Evolutionary conservation across 192 early-diverging fungal species (phyloP).

Genomic region (Coemansia sp.): DNA sequence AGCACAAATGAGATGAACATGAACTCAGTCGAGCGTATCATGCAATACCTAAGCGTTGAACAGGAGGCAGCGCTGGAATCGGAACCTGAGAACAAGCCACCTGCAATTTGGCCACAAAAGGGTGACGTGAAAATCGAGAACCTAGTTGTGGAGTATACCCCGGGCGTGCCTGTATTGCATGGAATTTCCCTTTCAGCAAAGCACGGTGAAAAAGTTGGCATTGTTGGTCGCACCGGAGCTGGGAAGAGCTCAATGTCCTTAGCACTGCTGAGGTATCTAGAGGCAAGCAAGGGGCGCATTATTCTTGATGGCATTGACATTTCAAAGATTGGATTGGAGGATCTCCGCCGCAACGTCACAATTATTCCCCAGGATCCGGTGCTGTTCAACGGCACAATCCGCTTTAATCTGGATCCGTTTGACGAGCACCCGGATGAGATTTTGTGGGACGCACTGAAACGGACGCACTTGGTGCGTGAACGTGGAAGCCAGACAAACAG

Average conservation of each 20-base stretch:
- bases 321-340: constrained; percentile 65
- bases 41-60: constrained; percentile 74
- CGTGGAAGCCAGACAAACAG: background rate
- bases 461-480: constrained; percentile 65
- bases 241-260: constrained; percentile 76
- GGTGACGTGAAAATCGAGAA: constrained; percentile 70
- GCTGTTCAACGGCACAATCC: constrained; percentile 69
- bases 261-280: constrained; percentile 73
- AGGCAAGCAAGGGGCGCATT: constrained; percentile 62
- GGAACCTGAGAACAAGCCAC: constrained; percentile 53
- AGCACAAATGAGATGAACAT: constrained; percentile 75
- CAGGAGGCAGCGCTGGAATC: constrained; percentile 71
- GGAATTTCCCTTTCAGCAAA: constrained; percentile 68
- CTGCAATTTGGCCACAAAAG: constrained; percentile 59
- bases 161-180: constrained; percentile 78
- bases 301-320: constrained; percentile 77
- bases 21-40: constrained; percentile 81
- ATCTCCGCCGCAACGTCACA: constrained; percentile 72
- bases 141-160: constrained; percentile 71
- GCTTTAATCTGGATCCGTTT: constrained; percentile 88
- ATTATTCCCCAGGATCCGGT: constrained; percentile 92
- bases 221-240: constrained; percentile 85
- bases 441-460: constrained; percentile 70
- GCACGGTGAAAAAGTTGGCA: constrained; percentile 79
- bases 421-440: constrained; percentile 68